Conservation (phyloP, 495 filamentous ascomycete genomes). For the Cetradonia linearis region DNA sequence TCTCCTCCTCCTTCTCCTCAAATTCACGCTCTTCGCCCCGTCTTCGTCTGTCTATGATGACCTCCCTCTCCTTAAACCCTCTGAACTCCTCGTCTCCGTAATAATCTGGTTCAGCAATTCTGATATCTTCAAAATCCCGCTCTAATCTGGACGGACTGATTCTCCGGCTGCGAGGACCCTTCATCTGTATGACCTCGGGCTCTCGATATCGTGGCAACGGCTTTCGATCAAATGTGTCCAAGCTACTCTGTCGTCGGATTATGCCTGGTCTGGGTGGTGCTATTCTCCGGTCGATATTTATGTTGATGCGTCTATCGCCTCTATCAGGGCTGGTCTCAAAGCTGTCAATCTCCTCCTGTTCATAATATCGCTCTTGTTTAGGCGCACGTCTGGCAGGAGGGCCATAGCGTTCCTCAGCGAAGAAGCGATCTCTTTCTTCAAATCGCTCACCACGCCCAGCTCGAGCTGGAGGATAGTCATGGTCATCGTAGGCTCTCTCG, state of each 20-base stretch:
- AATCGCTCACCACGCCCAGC: conserved; percentile 41
- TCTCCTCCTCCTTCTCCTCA: conserved; percentile 21
- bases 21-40: conserved; percentile 33
- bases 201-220: conserved; percentile 43
- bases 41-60: conserved; percentile 34
- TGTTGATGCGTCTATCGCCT: conserved; percentile 27
- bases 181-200: conserved; percentile 32
- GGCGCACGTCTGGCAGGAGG: conserved; percentile 42
- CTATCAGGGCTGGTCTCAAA: conserved; percentile 26
- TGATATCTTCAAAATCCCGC: conserved; percentile 51
- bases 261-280: conserved; percentile 41
- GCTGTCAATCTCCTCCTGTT: conserved; percentile 42
- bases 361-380: conserved; percentile 32
- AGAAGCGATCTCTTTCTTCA: conserved; percentile 40
- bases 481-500: conserved; percentile 30
- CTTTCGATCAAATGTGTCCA: conserved; percentile 64
- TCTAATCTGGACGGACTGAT: conserved; percentile 39
- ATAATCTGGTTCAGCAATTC: conserved; percentile 54
- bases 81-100: conserved; percentile 61
- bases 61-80: conserved; percentile 45
- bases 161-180: conserved; percentile 29
- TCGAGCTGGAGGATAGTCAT: conserved; percentile 29
- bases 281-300: conserved; percentile 7
- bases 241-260: conserved; percentile 54
- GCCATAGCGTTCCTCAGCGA: conserved; percentile 47